Evolutionary conservation across 148 eudicot genomes (phyloP).

Genomic region (Rhododendron ferrugineum): DNA sequence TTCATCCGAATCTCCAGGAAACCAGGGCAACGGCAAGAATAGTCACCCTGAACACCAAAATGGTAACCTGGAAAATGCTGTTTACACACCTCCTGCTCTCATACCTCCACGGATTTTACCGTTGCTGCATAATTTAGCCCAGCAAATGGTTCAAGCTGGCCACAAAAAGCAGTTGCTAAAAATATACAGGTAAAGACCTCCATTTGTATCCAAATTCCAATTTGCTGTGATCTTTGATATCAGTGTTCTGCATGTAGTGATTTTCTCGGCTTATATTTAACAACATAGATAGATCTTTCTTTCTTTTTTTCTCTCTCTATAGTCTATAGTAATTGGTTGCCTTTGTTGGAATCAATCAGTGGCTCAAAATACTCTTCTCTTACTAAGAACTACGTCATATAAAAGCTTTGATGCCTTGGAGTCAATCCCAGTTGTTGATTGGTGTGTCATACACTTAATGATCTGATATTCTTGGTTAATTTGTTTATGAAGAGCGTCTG

Average conservation of each 20-base stretch:
- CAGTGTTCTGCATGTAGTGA: not conserved
- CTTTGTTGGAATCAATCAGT: not conserved
- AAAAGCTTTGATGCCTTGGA: not conserved
- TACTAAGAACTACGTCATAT: not conserved
- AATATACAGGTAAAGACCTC: constrained; percentile 65
- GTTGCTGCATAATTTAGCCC: constrained; percentile 78
- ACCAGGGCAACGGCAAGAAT: constrained; percentile 51
- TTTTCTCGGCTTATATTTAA: not conserved
- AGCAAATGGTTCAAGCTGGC: constrained; percentile 94
- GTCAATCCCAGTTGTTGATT: not conserved
- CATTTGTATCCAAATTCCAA: not conserved
- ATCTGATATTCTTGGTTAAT: not conserved
- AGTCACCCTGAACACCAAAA: constrained; percentile 50
- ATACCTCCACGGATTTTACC: constrained; percentile 89
- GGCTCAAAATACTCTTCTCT: not conserved
- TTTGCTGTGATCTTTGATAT: not conserved
- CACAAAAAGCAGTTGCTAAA: constrained; percentile 75
- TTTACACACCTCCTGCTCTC: constrained; percentile 83
- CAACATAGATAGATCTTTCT: not conserved
- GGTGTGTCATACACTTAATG: not conserved
- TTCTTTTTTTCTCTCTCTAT: not conserved
- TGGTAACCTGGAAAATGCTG: constrained; percentile 55
- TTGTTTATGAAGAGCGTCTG: not conserved
- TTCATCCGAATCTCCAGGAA: constrained; percentile 69
- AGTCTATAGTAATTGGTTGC: not conserved